Base-by-base conservation (phyloP, 2,329 filamentous ascomycete species). In the Scedosporium aurantiacum region DNA sequence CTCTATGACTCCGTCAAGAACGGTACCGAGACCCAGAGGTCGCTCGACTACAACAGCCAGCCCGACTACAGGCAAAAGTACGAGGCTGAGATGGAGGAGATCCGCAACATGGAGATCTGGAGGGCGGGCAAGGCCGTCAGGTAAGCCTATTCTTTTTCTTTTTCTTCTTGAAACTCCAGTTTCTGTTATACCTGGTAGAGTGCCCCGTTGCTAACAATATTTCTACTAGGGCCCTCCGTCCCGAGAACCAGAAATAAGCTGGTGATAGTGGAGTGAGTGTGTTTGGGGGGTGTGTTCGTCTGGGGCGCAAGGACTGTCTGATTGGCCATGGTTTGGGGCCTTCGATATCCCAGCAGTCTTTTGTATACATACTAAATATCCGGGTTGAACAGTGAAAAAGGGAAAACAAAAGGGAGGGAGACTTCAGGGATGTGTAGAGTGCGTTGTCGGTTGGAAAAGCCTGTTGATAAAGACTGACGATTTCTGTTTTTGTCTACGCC, bases 31-130 rank as follows among this genome's bases (percentile, higher is more conserved):
- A 99, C 94, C 72, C 82, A 94, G 87, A 87, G 94, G 78, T 94
- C 91, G 64, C 88, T 99, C 73, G 91, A 97, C 73, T 99, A 95
- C 86, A 97, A 97, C 85, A 84, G 89, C 75, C 91, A 95, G 79
- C 80, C 85, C 69, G 91, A 99, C 80, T 99, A 99, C 87, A 89
- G 94, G 71, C 83, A 96, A 83, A 91, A 90, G 80, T 99, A 92
- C 79, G 91, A 97, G 86, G 85, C 90, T 74, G 94, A 99, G 89
- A 90, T 99, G 87, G 83, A 96, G 81, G 94, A 97, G 83, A 97
- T 99, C 81, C 89, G 93, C 72, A 85, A 91, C 74, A 82, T 99
- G 73, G 94, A 99, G 86, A 99, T 99, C 86, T 99, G 94, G 94
- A 86, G 90, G 73, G 94, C 94, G 67, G 94, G 94, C 77, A 97